These are phyloP conservation scores for Trypanosoma platydactyli DNA, from an alignment of 208 protist species.

Conservation along the genomic window DNA sequence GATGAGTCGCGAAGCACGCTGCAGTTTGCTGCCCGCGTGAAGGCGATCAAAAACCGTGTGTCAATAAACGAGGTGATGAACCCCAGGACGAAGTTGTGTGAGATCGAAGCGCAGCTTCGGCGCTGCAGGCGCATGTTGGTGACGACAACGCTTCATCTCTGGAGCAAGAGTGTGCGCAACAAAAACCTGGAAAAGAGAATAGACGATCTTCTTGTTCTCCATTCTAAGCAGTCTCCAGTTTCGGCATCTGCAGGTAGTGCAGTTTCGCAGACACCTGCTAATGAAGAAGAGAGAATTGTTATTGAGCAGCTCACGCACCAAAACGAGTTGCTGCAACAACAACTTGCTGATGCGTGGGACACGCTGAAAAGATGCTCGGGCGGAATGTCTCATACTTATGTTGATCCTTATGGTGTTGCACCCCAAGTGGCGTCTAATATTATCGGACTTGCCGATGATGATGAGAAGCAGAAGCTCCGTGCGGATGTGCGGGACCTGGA, in stretches of 20 bases:
- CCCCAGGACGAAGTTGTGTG: constrained; percentile 44
- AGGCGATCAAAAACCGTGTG: constrained; percentile 66
- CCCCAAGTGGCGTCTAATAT: background rate
- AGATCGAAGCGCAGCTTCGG: constrained; percentile 47
- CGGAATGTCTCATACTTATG: background rate
- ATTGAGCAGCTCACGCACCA: constrained; percentile 57
- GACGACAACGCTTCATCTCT: constrained; percentile 69
- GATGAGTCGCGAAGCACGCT: constrained; percentile 82
- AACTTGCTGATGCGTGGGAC: constrained; percentile 15
- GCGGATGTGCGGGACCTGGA: constrained; percentile 32
- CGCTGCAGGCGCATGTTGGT: constrained; percentile 42
- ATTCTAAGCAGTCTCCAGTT: background rate
- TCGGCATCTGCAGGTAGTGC: background rate
- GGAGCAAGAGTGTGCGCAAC: constrained; percentile 59
- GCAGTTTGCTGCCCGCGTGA: constrained; percentile 73
- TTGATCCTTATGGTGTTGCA: background rate
- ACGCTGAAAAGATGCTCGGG: background rate
- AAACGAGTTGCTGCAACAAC: constrained; percentile 49
- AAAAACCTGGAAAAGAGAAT: constrained; percentile 39
- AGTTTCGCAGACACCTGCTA: background rate
- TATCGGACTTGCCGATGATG: constrained; percentile 27
- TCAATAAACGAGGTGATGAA: constrained; percentile 64
- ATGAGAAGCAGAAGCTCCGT: constrained; percentile 27
- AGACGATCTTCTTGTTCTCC: constrained; percentile 25
- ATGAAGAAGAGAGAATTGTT: constrained; percentile 52